Percentiles rank a stretch among this genome's conserved stretches.
phyloP scores from a whole-genome alignment of 148 eudicot genomes.

The Rhododendron ovatum region DNA sequence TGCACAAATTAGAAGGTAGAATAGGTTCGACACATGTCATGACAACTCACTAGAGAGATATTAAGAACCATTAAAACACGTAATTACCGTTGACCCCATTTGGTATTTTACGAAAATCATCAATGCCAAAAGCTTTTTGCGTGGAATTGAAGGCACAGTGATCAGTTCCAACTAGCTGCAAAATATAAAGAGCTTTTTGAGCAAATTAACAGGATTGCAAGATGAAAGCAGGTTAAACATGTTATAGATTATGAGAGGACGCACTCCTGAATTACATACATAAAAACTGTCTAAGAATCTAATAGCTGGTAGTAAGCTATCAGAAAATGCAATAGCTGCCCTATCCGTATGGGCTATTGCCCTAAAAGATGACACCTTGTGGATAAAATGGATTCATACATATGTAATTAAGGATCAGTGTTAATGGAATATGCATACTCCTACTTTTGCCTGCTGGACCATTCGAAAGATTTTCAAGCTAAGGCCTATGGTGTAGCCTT shows the following conservation, averaged over 20 bases:
- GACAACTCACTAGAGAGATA: neutral
- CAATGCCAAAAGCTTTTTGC: slow-evolving; percentile 82
- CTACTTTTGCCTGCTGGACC: too few relatives aligned
- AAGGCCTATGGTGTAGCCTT: too few relatives aligned
- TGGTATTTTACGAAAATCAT: slow-evolving; percentile 92
- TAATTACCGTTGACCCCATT: slow-evolving; percentile 90
- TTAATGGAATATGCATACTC: too few relatives aligned
- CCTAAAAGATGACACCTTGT: too few relatives aligned
- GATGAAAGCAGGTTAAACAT: neutral
- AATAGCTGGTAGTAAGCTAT: neutral
- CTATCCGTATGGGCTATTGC: too few relatives aligned
- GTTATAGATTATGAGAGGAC: neutral
- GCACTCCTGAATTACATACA: neutral
- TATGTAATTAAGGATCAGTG: too few relatives aligned
- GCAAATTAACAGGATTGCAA: neutral
- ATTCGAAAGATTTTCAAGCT: too few relatives aligned
- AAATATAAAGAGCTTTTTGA: neutral
- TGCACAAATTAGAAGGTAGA: neutral
- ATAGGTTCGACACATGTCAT: neutral
- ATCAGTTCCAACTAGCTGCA: slow-evolving; percentile 97
- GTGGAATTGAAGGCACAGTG: slow-evolving; percentile 89
- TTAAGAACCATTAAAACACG: neutral
- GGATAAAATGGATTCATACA: too few relatives aligned
- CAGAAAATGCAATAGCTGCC: neutral
- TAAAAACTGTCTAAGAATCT: neutral